These are phyloP conservation scores for Ophiostoma perfectum DNA, from an alignment of 2,329 filamentous ascomycete genomes.

Conservation along the genomic window DNA sequence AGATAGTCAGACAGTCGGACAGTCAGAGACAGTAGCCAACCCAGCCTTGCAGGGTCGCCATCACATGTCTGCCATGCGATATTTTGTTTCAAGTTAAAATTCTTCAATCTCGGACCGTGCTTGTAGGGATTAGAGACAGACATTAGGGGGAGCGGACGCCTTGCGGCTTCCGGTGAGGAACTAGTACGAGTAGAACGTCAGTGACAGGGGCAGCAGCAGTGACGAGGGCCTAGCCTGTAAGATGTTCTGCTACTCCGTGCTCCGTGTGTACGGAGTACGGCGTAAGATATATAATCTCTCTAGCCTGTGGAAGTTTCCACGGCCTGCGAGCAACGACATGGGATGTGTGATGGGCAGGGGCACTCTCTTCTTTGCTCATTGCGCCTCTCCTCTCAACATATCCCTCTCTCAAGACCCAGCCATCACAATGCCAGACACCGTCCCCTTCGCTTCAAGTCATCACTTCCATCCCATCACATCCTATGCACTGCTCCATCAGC, in stretches of 20 bases:
- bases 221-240: constrained; percentile 9
- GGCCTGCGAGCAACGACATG: not conserved
- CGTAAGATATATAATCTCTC: no score
- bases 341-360: not conserved
- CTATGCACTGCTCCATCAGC: no score
- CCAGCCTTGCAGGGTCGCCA: constrained; percentile 14
- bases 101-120: not conserved
- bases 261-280: no score
- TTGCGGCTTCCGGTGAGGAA: constrained; percentile 1
- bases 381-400: no score
- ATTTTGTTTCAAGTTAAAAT: constrained; percentile 8
- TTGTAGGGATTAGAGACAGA: not conserved
- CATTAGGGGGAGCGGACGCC: constrained; percentile 10
- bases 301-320: no score
- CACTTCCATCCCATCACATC: no score
- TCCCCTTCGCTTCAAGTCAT: no score
- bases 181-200: not conserved
- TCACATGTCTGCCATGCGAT: constrained; percentile 14
- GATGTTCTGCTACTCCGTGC: not conserved
- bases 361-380: no score
- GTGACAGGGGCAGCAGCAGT: not conserved
- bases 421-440: no score
- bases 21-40: not conserved
- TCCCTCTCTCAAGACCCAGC: no score
- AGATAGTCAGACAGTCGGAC: no score